Base-by-base conservation (phyloP, 2,329 filamentous ascomycete species). In the Kalmusia sp. region DNA sequence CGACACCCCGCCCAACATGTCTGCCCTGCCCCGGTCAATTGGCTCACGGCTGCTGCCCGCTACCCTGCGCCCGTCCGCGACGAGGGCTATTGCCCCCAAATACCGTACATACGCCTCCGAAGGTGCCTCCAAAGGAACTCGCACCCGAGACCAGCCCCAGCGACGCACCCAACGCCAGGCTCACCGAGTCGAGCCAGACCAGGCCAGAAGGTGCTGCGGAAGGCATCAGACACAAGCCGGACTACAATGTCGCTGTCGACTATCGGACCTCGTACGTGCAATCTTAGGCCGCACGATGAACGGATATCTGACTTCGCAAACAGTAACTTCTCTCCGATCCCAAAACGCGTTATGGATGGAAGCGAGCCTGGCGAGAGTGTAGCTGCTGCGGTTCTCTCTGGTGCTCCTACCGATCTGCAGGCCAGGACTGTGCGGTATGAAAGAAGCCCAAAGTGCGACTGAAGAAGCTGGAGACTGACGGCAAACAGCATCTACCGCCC, bases 331-430 rank as follows among this genome's bases (percentile, higher is more conserved):
- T 96, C 93, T 1, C 95, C 93, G 17, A 87, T 97, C 19, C 93
- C 95, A 53, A 93, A 90, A 80, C 84, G 87, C 61, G 84, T 97
- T 55, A 92, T 96, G 84, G 89, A 96, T 71, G 95, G 93, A 68
- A 96, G 89, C 72, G 93, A 98, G 78, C 86, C 89, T 37, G 85
- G 82, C 33, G 85, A 89, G 3, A 80, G 86, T 54, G 83, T 95
- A 35, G 86, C 93, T 46, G 95, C 93, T 22, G 92, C 92, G 55
- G 85, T 95, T 24, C 82, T 97, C 27, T 98, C 95, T 3, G 95
- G 93, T 45, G 95, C 95, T 40, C 96, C 95, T 25, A 85, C 93
- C 51, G 96, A 99, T 74, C 85, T 99, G 15, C 93, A 99, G 80
- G 93, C 91, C 59, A 87, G 95, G 66, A 93, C 90, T 65, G 96